Conservation (phyloP, 2,329 filamentous ascomycete genomes). For the Stylonectria norvegica region DNA sequence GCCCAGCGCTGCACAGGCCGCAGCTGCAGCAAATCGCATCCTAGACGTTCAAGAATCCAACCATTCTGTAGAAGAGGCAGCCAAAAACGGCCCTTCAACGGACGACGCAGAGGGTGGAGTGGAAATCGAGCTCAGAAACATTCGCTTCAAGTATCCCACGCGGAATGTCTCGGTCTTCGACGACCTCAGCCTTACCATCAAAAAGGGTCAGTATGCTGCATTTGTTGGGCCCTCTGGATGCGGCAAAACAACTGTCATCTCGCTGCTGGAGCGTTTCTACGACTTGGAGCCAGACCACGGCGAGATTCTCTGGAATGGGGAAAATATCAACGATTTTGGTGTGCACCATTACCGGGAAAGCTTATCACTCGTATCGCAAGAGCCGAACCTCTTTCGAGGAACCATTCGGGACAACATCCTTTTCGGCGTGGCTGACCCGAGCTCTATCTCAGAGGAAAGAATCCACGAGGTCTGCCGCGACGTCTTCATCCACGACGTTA, state of each 20-base stretch:
- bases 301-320: slow-evolving; percentile 13
- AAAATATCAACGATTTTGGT: slow-evolving; percentile 13
- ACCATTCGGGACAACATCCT: slow-evolving; percentile 30
- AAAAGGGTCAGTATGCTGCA: slow-evolving; percentile 46
- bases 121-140: slow-evolving; percentile 19
- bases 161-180: slow-evolving; percentile 22
- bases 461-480: slow-evolving; percentile 30
- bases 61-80: not conserved
- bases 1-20: slow-evolving; percentile 19
- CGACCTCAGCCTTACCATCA: slow-evolving; percentile 23
- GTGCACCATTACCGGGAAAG: slow-evolving; percentile 17
- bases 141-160: slow-evolving; percentile 23
- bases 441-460: slow-evolving; percentile 15
- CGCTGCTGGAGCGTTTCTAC: slow-evolving; percentile 44
- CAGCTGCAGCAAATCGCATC: slow-evolving; percentile 22
- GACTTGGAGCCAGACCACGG: slow-evolving; percentile 16
- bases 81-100: slow-evolving; percentile 3
- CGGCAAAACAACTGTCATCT: slow-evolving; percentile 58
- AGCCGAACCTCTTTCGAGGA: slow-evolving; percentile 31
- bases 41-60: slow-evolving; percentile 25
- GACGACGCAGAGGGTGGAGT: slow-evolving; percentile 6
- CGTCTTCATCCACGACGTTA: slow-evolving; percentile 57
- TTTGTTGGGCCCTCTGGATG: slow-evolving; percentile 47
- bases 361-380: slow-evolving; percentile 24
- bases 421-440: slow-evolving; percentile 13